Percentiles rank a stretch among this genome's conserved stretches.
phyloP scores from a whole-genome alignment of 257 asterid genomes.

The Haberlea rhodopensis region DNA sequence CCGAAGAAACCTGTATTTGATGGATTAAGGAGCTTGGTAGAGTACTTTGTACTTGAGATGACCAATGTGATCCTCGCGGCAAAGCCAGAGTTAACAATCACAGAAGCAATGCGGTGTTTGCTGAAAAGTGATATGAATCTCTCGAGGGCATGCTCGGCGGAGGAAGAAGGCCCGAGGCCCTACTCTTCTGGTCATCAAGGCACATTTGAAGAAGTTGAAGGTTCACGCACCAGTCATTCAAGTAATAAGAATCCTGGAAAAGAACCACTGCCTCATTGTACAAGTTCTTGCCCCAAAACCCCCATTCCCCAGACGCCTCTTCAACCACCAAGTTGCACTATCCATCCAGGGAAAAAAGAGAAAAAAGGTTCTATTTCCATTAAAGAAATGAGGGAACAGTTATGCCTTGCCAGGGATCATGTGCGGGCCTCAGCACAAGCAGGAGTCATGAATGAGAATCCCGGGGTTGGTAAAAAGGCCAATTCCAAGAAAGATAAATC shows the following conservation, averaged over 20 bases:
- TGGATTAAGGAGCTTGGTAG: slow-evolving; percentile 49
- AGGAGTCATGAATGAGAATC: slow-evolving; percentile 41
- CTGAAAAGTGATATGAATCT: slow-evolving; percentile 64
- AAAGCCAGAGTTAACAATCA: slow-evolving; percentile 46
- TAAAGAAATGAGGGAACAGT: slow-evolving; percentile 40
- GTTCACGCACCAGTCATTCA: slow-evolving; percentile 29
- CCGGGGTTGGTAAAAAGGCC: slow-evolving; percentile 34
- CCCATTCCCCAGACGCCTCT: slow-evolving; percentile 25
- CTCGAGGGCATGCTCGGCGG: slow-evolving; percentile 46
- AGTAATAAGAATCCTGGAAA: slow-evolving; percentile 29
- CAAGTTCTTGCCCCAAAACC: slow-evolving; percentile 31
- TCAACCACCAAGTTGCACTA: slow-evolving; percentile 24
- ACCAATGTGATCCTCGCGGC: slow-evolving; percentile 61
- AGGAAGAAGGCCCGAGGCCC: slow-evolving; percentile 31
- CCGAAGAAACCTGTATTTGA: slow-evolving; percentile 38
- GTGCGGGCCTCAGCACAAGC: slow-evolving; percentile 24
- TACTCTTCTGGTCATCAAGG: slow-evolving; percentile 30
- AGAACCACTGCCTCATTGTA: slow-evolving; percentile 10
- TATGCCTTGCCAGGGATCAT: slow-evolving; percentile 29
- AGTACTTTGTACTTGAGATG: slow-evolving; percentile 75
- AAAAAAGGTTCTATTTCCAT: slow-evolving; percentile 30
- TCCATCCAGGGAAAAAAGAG: slow-evolving; percentile 23
- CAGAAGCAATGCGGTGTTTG: slow-evolving; percentile 72
- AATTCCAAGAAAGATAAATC: slow-evolving; percentile 53
- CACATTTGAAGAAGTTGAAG: slow-evolving; percentile 28